Percentiles rank a stretch among this genome's conserved stretches.
These are phyloP conservation scores for Protea cynaroides DNA, from an alignment of 164 flowering plant genomes.

Conservation along the genomic window DNA sequence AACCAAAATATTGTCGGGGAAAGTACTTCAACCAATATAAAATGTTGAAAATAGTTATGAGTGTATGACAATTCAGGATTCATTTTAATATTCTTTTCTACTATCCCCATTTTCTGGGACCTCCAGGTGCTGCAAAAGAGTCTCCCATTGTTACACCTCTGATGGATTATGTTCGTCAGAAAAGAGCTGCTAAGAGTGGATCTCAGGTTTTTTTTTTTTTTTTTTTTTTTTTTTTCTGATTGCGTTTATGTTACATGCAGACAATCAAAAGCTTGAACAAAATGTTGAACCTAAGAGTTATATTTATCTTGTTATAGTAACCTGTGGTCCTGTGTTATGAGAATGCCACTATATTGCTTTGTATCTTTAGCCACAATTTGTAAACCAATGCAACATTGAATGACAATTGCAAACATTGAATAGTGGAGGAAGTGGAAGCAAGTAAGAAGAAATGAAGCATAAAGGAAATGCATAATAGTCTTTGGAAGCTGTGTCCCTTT, in stretches of 20 bases:
- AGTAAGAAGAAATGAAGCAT: too few relatives aligned
- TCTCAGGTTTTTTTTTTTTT: constrained; percentile 44
- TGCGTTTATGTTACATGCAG: background rate
- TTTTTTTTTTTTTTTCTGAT: background rate
- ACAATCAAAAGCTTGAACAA: background rate
- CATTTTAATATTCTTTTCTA: too few relatives aligned
- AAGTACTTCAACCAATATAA: background rate
- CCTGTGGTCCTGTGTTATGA: background rate
- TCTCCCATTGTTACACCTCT: constrained; percentile 67
- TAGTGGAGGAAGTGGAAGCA: too few relatives aligned
- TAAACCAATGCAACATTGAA: too few relatives aligned
- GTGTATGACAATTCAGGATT: too few relatives aligned
- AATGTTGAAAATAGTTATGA: background rate
- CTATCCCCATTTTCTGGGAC: background rate
- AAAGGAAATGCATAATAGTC: too few relatives aligned
- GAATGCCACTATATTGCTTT: background rate
- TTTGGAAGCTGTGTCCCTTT: too few relatives aligned
- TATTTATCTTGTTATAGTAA: background rate
- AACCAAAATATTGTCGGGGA: background rate
- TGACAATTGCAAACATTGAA: too few relatives aligned
- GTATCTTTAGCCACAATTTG: too few relatives aligned
- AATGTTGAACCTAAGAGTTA: background rate
- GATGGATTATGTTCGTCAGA: constrained; percentile 86
- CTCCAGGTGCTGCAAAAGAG: constrained; percentile 64
- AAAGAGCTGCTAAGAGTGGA: constrained; percentile 80